A percentile compares a stretch with the other conserved stretches of the same genome.
phyloP scores from a whole-genome alignment of 495 filamentous ascomycete genomes.

The Trichoderma reesei region DNA sequence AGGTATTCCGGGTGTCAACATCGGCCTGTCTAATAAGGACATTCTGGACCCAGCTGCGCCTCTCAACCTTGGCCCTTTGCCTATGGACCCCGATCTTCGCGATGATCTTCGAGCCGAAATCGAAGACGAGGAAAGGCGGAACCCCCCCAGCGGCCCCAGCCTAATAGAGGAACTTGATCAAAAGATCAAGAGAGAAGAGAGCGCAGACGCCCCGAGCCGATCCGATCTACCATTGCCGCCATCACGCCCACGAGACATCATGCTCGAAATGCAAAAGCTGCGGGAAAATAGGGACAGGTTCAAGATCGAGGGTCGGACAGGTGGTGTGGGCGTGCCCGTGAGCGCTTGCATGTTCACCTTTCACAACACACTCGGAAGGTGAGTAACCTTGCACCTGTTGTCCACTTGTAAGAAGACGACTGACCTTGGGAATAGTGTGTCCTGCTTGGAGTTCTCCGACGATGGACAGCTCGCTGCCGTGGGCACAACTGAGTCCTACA shows the following conservation, averaged over 20 bases:
- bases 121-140: conserved; percentile 62
- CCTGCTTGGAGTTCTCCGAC: conserved; percentile 86
- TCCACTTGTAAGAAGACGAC: not conserved
- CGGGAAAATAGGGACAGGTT: conserved; percentile 87
- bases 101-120: conserved; percentile 76
- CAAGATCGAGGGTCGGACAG: conserved; percentile 67
- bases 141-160: conserved; percentile 56
- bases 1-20: conserved; percentile 85
- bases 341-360: conserved; percentile 95
- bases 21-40: conserved; percentile 69
- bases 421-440: conserved; percentile 48
- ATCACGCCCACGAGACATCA: conserved; percentile 75
- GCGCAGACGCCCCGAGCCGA: conserved; percentile 68
- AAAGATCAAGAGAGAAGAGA: conserved; percentile 82
- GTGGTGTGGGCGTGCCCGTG: conserved; percentile 67
- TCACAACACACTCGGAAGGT: conserved; percentile 90
- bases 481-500: conserved; percentile 86
- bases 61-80: conserved; percentile 68
- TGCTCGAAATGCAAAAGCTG: conserved; percentile 90
- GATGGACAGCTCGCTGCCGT: conserved; percentile 76
- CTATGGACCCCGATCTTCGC: conserved; percentile 67
- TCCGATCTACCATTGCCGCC: conserved; percentile 75
- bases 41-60: conserved; percentile 45
- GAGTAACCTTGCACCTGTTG: conserved; percentile 22
- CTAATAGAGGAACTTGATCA: conserved; percentile 70